Evolutionary conservation across 2,329 filamentous ascomycete species (phyloP).

Genomic region (Xylariaceae sp.): DNA sequence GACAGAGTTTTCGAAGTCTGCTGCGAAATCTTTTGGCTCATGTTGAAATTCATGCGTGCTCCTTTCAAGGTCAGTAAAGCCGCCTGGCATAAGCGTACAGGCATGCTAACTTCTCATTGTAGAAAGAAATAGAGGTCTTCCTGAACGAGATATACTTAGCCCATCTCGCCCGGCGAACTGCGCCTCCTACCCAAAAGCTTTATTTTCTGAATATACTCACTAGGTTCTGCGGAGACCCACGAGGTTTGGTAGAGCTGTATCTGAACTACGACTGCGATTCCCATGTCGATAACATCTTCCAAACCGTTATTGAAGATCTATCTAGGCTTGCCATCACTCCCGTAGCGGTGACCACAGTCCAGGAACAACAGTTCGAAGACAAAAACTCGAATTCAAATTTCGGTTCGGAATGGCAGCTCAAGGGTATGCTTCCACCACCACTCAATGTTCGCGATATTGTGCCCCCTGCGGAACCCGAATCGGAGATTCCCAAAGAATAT

Average conservation of each 20-base stretch:
- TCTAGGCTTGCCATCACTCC: conserved; percentile 85
- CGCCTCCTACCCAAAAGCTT: conserved; percentile 88
- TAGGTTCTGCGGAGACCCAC: conserved; percentile 82
- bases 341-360: conserved; percentile 73
- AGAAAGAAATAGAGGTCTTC: conserved; percentile 98
- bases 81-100: conserved; percentile 25
- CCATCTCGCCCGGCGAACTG: conserved; percentile 85
- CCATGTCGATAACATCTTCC: conserved; percentile 96
- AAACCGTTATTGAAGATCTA: conserved; percentile 91
- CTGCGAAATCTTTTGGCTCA: conserved; percentile 97
- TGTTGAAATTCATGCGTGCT: conserved; percentile 91
- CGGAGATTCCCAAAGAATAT: conserved; percentile 86
- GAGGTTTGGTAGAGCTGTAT: conserved; percentile 91
- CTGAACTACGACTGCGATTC: conserved; percentile 98
- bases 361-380: conserved; percentile 89
- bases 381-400: conserved; percentile 67
- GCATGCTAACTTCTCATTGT: conserved; percentile 39
- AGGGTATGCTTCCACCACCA: conserved; percentile 84
- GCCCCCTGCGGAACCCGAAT: conserved; percentile 64
- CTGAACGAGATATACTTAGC: conserved; percentile 96
- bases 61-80: conserved; percentile 78
- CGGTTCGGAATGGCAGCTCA: conserved; percentile 82
- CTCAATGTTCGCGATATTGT: conserved; percentile 80
- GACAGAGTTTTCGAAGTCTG: conserved; percentile 93
- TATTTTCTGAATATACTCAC: conserved; percentile 88